Evolutionary conservation across 805 yeast species (phyloP).

Genomic region (Grigorovia humatica): DNA sequence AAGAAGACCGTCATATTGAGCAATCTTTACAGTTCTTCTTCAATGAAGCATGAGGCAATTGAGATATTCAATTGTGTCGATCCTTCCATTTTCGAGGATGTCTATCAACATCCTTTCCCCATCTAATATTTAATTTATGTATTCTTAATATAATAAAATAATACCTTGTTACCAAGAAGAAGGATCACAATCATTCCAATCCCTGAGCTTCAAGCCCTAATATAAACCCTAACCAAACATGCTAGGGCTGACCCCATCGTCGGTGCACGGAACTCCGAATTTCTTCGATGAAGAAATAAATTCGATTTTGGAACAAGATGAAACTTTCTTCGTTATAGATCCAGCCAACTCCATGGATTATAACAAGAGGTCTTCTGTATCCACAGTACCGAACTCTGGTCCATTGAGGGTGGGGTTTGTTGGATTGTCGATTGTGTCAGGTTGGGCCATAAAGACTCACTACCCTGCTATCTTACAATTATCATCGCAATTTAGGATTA

Average conservation of each 20-base stretch:
- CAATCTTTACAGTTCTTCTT: too few relatives aligned
- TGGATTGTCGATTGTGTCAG: constrained; percentile 18
- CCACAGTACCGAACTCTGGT: constrained; percentile 23
- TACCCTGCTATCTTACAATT: constrained; percentile 22
- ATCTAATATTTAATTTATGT: neutral
- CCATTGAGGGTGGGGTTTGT: constrained; percentile 23
- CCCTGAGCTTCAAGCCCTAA: neutral
- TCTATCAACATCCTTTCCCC: neutral
- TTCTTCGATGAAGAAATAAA: neutral
- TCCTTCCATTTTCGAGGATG: too few relatives aligned
- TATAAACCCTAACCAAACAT: too few relatives aligned
- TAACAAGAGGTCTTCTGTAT: constrained; percentile 22
- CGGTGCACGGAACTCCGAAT: neutral
- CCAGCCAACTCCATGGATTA: constrained; percentile 12
- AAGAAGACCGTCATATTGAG: too few relatives aligned
- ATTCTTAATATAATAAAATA: neutral
- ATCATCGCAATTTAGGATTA: constrained; percentile 23
- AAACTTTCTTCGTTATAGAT: neutral
- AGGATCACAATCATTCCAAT: too few relatives aligned
- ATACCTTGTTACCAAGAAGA: too few relatives aligned
- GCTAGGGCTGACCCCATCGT: neutral
- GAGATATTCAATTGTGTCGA: too few relatives aligned
- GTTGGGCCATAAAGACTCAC: constrained; percentile 27
- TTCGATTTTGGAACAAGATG: neutral
- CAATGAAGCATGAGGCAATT: too few relatives aligned